phyloP scores from a whole-genome alignment of 805 yeast species.

The Saccharomyces eubayanus region DNA sequence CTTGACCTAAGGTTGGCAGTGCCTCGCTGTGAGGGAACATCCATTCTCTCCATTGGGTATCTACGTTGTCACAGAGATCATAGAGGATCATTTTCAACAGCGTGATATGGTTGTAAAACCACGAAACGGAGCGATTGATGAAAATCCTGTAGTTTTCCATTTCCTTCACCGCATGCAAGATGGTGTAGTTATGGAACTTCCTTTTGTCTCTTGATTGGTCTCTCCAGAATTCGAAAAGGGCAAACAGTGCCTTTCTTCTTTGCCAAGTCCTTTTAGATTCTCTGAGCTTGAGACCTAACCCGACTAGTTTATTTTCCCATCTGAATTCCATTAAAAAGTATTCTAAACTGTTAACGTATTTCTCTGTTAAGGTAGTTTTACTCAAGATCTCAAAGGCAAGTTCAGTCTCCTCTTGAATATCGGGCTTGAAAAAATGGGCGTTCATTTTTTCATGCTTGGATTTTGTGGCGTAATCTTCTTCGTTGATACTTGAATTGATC shows the following conservation, averaged over 20 bases:
- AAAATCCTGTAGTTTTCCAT: constrained; percentile 32
- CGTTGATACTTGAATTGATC: constrained; percentile 13
- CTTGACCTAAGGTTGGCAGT: constrained; percentile 23
- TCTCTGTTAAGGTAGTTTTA: constrained; percentile 27
- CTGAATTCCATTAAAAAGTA: constrained; percentile 31
- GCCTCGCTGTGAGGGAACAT: constrained; percentile 24
- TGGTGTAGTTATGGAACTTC: constrained; percentile 21
- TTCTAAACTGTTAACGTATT: constrained; percentile 29
- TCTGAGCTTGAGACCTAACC: constrained; percentile 25
- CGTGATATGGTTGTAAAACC: constrained; percentile 33
- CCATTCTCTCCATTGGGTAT: constrained; percentile 33
- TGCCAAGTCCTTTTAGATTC: constrained; percentile 34
- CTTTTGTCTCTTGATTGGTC: constrained; percentile 30
- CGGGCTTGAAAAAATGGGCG: constrained; percentile 24
- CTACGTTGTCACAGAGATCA: constrained; percentile 29
- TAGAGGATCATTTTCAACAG: constrained; percentile 29
- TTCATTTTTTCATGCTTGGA: constrained; percentile 10
- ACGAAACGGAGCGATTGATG: constrained; percentile 31
- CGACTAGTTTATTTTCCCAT: constrained; percentile 31
- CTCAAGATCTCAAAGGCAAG: constrained; percentile 21
- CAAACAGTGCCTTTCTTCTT: constrained; percentile 30
- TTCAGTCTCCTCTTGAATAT: constrained; percentile 24
- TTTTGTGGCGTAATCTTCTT: constrained; percentile 11
- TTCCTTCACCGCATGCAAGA: constrained; percentile 31
- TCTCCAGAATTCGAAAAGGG: constrained; percentile 32